Evolutionary conservation across 371 early-diverging fungal species (phyloP).

Genomic region (Mortierella sp.): DNA sequence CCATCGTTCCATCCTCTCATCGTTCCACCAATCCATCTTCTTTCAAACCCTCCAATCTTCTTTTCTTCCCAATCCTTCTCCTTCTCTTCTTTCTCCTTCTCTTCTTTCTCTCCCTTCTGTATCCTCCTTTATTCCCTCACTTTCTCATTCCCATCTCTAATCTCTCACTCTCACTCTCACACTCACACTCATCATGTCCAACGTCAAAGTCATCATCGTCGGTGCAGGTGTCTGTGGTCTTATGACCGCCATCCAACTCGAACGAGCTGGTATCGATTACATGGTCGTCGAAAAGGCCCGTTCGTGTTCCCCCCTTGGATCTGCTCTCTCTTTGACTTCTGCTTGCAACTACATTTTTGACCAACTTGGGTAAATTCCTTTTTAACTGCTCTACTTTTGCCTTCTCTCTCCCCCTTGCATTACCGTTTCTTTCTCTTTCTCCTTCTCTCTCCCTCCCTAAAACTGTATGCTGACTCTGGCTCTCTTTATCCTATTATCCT

Average conservation of each 20-base stretch:
- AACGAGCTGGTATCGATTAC: constrained; percentile 34
- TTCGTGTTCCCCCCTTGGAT: constrained; percentile 12
- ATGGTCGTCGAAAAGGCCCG: constrained; percentile 30
- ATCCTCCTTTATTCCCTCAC: neutral
- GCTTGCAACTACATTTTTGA: constrained; percentile 33
- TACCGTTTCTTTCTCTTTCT: neutral
- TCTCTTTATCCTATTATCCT: neutral
- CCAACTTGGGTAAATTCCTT: constrained; percentile 25
- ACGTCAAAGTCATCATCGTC: constrained; percentile 31
- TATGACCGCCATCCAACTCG: constrained; percentile 33
- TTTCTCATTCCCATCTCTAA: neutral
- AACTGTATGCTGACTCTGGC: neutral
- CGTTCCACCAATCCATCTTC: no score
- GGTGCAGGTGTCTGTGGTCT: constrained; percentile 32
- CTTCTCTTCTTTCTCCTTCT: constrained; percentile 2
- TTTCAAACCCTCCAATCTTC: neutral
- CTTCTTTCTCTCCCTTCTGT: neutral
- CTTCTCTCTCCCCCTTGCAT: neutral
- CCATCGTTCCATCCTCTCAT: no score
- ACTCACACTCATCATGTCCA: constrained; percentile 4
- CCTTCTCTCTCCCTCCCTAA: neutral
- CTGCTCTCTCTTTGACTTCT: constrained; percentile 26
- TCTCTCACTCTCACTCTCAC: neutral
- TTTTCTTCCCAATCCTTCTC: neutral
- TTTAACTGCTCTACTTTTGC: neutral